Conservation (phyloP, 192 early-diverging fungal genomes). For the Podila horticola region DNA sequence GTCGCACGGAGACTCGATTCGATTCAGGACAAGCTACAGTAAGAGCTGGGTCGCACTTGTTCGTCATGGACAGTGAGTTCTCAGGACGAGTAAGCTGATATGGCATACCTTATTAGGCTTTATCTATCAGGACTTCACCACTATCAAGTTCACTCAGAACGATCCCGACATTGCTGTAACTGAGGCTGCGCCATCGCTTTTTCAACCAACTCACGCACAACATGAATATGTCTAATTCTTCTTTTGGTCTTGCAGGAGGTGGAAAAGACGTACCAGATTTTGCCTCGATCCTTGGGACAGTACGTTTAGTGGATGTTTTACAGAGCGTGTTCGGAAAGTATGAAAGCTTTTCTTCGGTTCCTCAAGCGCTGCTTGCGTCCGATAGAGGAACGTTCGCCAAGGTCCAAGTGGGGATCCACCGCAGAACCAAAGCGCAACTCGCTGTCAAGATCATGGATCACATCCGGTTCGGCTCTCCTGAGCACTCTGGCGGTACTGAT, state of each 20-base stretch:
- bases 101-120: conserved; percentile 1
- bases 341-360: conserved; percentile 40
- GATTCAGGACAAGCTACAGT: conserved; percentile 62
- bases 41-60: not conserved
- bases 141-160: not conserved
- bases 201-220: not conserved
- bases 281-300: conserved; percentile 36
- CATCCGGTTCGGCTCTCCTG: conserved; percentile 67
- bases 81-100: not conserved
- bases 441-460: conserved; percentile 93
- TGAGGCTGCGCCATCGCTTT: conserved; percentile 15
- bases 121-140: conserved; percentile 16
- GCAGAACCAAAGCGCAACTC: conserved; percentile 70
- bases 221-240: not conserved
- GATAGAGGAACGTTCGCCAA: conserved; percentile 80
- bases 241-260: not conserved
- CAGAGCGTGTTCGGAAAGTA: conserved; percentile 13
- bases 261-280: conserved; percentile 27
- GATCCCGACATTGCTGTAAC: conserved; percentile 54
- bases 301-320: conserved; percentile 33
- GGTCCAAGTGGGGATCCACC: conserved; percentile 73
- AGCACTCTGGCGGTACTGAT: conserved; percentile 80
- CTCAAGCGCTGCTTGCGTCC: conserved; percentile 26
- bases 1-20: conserved; percentile 67
- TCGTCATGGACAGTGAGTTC: not conserved